phyloP scores from a whole-genome alignment of 1,284 basidiomycete genomes.

The Moesziomyces parantarcticus region DNA sequence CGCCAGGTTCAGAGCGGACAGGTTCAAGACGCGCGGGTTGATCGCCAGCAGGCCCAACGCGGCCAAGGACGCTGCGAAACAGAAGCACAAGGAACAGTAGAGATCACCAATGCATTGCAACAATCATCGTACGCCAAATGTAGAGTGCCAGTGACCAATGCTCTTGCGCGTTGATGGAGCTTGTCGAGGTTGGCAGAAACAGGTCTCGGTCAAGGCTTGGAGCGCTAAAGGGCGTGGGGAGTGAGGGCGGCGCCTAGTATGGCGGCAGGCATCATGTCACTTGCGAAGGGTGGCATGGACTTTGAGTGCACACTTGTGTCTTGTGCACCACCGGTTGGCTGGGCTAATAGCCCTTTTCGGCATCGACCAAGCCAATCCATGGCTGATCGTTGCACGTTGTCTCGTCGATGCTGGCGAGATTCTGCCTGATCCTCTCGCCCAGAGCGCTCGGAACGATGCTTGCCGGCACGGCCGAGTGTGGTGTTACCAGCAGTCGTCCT shows the following conservation, averaged over 20 bases:
- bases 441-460: slow-evolving; percentile 7
- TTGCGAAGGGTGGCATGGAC: too few relatives aligned
- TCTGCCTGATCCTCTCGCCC: slow-evolving; percentile 9
- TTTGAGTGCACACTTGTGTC: too few relatives aligned
- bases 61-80: not conserved
- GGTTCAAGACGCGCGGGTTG: slow-evolving; percentile 30
- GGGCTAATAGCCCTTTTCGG: slow-evolving; percentile 25
- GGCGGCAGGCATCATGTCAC: too few relatives aligned
- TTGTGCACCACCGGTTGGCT: not conserved
- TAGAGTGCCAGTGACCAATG: not conserved
- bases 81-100: not conserved
- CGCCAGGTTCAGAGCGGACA: slow-evolving; percentile 17
- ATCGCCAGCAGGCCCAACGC: slow-evolving; percentile 17
- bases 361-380: slow-evolving; percentile 20
- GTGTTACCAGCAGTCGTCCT: slow-evolving; percentile 25
- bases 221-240: too few relatives aligned
- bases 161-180: too few relatives aligned
- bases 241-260: too few relatives aligned
- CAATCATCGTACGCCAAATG: not conserved
- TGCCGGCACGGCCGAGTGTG: slow-evolving; percentile 32
- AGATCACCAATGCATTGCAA: not conserved
- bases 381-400: not conserved
- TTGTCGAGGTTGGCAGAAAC: too few relatives aligned
- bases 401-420: slow-evolving; percentile 7
- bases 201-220: too few relatives aligned